These are phyloP conservation scores for Tricholoma sp. DNA, from an alignment of 768 basidiomycete species.

Conservation along the genomic window DNA sequence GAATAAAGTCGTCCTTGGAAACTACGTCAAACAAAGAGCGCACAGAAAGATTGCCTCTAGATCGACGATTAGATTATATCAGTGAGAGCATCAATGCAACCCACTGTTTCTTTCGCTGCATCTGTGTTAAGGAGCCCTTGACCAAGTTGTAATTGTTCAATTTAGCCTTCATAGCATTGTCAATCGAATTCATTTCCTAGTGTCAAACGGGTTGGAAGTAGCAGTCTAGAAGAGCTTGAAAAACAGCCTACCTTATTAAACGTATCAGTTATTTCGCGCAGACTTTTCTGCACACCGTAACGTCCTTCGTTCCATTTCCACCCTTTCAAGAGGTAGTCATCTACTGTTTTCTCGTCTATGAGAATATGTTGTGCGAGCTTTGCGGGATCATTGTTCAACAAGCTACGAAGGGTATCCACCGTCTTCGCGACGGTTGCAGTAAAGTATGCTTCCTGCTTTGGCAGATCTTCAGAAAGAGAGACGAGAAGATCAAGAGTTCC, in stretches of 20 bases:
- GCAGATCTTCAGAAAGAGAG: conserved; percentile 84
- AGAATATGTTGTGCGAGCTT: conserved; percentile 73
- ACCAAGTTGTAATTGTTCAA: conserved; percentile 88
- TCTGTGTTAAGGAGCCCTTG: conserved; percentile 85
- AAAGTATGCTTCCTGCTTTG: conserved; percentile 87
- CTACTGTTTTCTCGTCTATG: conserved; percentile 74
- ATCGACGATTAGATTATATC: conserved; percentile 6
- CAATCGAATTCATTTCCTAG: conserved; percentile 92
- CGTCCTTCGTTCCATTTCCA: conserved; percentile 96
- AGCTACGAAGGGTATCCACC: conserved; percentile 88
- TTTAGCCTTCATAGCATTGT: conserved; percentile 91
- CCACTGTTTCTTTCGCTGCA: conserved; percentile 84
- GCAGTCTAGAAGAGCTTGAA: not conserved
- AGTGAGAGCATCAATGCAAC: conserved; percentile 1
- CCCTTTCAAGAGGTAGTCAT: conserved; percentile 69
- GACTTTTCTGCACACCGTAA: conserved; percentile 77
- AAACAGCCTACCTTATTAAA: conserved; percentile 66
- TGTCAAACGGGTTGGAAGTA: conserved; percentile 1
- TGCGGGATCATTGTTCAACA: conserved; percentile 81
- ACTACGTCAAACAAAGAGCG: conserved; percentile 85
- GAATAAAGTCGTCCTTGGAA: conserved; percentile 72
- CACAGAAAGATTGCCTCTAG: conserved; percentile 91
- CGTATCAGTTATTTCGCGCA: conserved; percentile 81
- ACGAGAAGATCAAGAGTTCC: conserved; percentile 91
- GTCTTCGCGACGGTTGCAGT: conserved; percentile 86